Conservation (phyloP, 257 asterid genomes). For the Nicotiana paniculata region DNA sequence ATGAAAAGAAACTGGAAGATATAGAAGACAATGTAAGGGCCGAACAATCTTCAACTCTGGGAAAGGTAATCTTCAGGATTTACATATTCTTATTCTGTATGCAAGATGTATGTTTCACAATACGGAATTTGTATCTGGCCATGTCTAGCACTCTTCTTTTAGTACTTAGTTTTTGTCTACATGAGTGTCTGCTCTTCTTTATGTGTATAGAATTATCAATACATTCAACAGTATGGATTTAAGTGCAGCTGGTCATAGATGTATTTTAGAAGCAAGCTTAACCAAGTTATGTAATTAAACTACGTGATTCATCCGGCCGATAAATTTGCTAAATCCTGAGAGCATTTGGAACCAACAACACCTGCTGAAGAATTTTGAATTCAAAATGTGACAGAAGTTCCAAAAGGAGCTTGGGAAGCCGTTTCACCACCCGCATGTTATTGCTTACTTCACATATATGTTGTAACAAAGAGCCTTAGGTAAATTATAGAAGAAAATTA, state of each 20-base stretch:
- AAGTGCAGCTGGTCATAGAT: not conserved
- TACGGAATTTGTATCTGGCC: not conserved
- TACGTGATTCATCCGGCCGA: not conserved
- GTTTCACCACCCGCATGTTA: not conserved
- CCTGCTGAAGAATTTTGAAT: not conserved
- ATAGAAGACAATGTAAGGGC: slow-evolving; percentile 56
- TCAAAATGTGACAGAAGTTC: not conserved
- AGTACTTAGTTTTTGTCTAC: not conserved
- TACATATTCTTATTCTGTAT: not conserved
- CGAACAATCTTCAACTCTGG: slow-evolving; percentile 53
- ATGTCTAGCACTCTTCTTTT: not conserved
- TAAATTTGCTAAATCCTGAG: not conserved
- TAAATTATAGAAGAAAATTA: not conserved
- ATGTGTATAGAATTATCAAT: not conserved
- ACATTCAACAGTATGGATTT: not conserved
- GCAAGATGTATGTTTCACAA: not conserved
- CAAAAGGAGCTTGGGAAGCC: not conserved
- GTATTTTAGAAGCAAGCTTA: not conserved
- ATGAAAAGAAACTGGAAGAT: slow-evolving; percentile 69
- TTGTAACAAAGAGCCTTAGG: not conserved
- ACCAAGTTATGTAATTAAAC: not conserved
- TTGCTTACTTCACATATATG: not conserved
- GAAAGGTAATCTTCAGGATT: slow-evolving; percentile 45
- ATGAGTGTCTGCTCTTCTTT: not conserved
- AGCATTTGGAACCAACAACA: not conserved